Evolutionary conservation across 2,329 filamentous ascomycete genomes (phyloP).

Genomic region (Furcasterigmium furcatum): DNA sequence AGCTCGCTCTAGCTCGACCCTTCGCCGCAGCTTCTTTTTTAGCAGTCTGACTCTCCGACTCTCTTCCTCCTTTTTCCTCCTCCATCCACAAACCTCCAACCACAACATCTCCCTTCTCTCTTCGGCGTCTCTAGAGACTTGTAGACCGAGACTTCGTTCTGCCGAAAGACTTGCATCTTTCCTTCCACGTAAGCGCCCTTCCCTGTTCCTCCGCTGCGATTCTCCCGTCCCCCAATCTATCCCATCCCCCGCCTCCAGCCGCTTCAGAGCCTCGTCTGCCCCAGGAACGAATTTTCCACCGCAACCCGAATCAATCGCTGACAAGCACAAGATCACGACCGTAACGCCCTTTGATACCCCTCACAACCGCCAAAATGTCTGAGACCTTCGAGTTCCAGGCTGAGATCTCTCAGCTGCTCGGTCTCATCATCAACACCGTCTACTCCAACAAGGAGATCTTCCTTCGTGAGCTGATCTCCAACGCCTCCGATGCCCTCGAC

Average conservation of each 20-base stretch:
- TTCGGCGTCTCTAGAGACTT: constrained; percentile 3
- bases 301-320: too few species aligned
- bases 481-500: constrained; percentile 97
- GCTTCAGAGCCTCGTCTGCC: neutral
- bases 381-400: constrained; percentile 99
- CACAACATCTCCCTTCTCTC: constrained; percentile 15
- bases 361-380: constrained; percentile 62
- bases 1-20: constrained; percentile 5
- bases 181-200: constrained; percentile 1
- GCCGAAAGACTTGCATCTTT: constrained; percentile 1
- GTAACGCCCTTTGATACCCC: constrained; percentile 3
- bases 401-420: constrained; percentile 99
- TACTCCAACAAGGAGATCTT: constrained; percentile 99
- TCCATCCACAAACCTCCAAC: constrained; percentile 14
- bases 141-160: constrained; percentile 1
- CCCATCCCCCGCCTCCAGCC: neutral
- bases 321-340: constrained; percentile 2
- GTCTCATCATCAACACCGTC: constrained; percentile 99
- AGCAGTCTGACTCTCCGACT: constrained; percentile 16
- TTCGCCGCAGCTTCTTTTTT: constrained; percentile 29
- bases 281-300: neutral
- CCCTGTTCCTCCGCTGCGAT: neutral
- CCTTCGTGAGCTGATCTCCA: constrained; percentile 96
- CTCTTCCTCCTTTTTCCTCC: constrained; percentile 14
- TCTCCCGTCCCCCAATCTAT: too few species aligned